Percentiles rank a stretch among this genome's conserved stretches.
These are phyloP conservation scores for Fistulifera solaris DNA, from an alignment of 108 stramenopile genomes.

Conservation along the genomic window DNA sequence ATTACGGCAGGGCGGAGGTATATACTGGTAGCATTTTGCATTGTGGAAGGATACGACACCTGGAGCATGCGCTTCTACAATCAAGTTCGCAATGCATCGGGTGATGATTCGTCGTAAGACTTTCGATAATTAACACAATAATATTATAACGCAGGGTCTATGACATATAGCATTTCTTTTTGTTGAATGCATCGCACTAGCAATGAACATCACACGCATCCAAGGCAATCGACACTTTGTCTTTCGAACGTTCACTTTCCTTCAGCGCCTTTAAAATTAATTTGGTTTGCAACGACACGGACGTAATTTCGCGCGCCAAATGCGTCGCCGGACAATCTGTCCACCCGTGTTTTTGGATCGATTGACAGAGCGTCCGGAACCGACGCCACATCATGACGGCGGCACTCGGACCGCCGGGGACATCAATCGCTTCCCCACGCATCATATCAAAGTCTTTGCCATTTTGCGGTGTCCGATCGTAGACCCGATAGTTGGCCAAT, in stretches of 20 bases:
- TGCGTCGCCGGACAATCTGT: conserved; percentile 17
- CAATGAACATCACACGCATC: background rate
- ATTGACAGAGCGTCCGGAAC: conserved; percentile 17
- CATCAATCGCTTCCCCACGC: conserved; percentile 27
- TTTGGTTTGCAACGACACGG: conserved; percentile 36
- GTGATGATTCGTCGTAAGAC: too few species aligned
- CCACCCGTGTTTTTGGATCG: conserved; percentile 21
- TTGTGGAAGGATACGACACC: conserved; percentile 39
- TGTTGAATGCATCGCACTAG: background rate
- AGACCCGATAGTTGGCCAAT: conserved; percentile 32
- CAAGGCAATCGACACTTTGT: conserved; percentile 1
- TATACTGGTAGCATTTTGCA: conserved; percentile 58
- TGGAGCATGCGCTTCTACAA: conserved; percentile 62
- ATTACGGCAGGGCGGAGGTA: conserved; percentile 58
- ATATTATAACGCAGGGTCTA: background rate
- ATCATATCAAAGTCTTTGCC: conserved; percentile 13
- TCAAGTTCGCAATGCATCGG: conserved; percentile 45
- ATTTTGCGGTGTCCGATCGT: conserved; percentile 6
- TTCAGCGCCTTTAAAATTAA: conserved; percentile 15
- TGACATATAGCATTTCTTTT: background rate
- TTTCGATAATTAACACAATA: too few species aligned
- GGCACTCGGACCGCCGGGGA: conserved; percentile 19
- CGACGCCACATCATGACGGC: conserved; percentile 33
- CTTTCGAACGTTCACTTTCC: background rate
- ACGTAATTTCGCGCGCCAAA: conserved; percentile 19